Base-by-base conservation (phyloP, 805 yeast species). In the Millerozyma acaciae region DNA sequence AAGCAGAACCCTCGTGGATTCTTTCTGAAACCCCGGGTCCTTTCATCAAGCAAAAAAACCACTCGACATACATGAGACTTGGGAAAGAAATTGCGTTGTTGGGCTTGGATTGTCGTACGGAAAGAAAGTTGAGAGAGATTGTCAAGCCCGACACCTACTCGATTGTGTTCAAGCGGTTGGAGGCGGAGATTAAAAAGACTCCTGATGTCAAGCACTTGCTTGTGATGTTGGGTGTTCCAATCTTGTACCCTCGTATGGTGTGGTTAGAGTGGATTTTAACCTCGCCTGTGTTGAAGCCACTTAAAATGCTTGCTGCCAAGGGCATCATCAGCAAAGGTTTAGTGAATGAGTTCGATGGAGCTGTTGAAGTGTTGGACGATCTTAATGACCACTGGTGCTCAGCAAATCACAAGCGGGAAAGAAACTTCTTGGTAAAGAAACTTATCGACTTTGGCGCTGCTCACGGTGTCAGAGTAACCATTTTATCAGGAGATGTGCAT, bases 341-440 rank as follows among this genome's bases (percentile, higher is more conserved):
- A 21, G 87, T 87, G 16, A 90, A 93, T 52, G 93, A 85, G 46
- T 90, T 89, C 50, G 96, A 89, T 53, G 97, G 97, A 2, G 77
- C 83, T 25, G 79, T 90, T 5, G 97, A 90, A 60, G 76, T 90
- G 10, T 70, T 93, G 44, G 97, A 93, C 53, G 97, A 90, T 55
- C 68, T 93, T 57, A 81, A 88, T 51, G 98, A 90, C 55, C 97
- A 90, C 62, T 90, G 98, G 98, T 88, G 97, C 56, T 81, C 96
- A 3, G 71, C 71, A 38, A 75, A 80, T 54, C 98, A 90, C 62
- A 93, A 90, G 55, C 58, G 60, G 30, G 98, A 90, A 60, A 74
- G 98, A 40, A 90, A 90, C 57, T 52, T 55, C 44, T 66, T 90
- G 24, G 62, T 89, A 41, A 69, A 66, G 24, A 65, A 65, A 40